Evolutionary conservation across 169 alveolate species (phyloP), one percentile per base, ranked within the genome.

Genomic region (Eimeria tenella): DNA sequence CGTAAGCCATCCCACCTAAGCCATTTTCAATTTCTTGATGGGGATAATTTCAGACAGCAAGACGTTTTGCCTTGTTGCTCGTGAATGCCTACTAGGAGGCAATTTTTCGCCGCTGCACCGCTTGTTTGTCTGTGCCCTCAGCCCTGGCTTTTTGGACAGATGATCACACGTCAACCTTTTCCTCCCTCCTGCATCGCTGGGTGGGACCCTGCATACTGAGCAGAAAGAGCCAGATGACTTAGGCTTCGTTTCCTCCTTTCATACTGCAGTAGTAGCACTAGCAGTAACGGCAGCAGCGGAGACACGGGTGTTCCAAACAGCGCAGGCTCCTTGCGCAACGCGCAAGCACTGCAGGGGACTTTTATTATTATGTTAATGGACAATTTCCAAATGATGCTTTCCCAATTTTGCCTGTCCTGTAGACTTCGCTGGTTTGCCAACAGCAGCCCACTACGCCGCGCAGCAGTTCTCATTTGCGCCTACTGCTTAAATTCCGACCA

Each of bases 71-170:
- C 42, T 31, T 31, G 42, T 31, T 31, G 42, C 42, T 31, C 42
- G 42, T 31, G 42, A 31, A 31, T 31, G 42, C 4, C 42, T 31
- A 31, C 42, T 31, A 2, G 42, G 42, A 31, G 42, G 42, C 42
- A 31, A 31, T 31, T 31, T 2, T 31, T 31, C 2, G 42, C 13
- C 19, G 89, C 13, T 0, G 55, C 52, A 21, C 56, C 17, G 52
- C 21, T 56, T n/a, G 7, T 13, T 25, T 81, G 68, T 50, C 10
- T 56, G 7, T 84, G 63, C 79, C 6, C 25, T 25, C 91, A 84
- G 91, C 91, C 91, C 13, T 84, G 91, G 91, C 91, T 84, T 19
- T 84, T 62, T n/a, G 91, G 91, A 56, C 91, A 62, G 79, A 58
- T 84, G 91, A 75, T 60, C 81, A 25, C 56, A 10, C 79, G 52